Evolutionary conservation across 2,329 filamentous ascomycete species (phyloP).

Genomic region (Fusarium agapanthi): DNA sequence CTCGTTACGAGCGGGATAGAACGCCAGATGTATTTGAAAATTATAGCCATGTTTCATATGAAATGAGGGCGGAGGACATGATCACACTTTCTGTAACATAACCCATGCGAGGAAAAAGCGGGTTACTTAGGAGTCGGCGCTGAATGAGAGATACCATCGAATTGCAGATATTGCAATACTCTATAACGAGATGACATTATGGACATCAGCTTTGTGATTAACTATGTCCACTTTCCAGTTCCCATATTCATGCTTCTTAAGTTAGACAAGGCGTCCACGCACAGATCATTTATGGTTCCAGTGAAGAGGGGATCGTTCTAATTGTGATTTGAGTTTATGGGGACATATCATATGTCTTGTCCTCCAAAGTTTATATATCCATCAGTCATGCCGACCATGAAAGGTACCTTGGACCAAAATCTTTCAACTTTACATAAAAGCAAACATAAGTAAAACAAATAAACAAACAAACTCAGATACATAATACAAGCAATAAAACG

Average conservation of each 20-base stretch:
- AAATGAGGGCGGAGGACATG: slow-evolving; percentile 20
- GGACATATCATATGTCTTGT: background rate
- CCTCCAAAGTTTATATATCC: background rate
- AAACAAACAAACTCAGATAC: background rate
- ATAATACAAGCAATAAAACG: background rate
- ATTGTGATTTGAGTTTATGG: background rate
- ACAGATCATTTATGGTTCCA: background rate
- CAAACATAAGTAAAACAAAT: background rate
- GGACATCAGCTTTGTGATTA: background rate
- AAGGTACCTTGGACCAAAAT: background rate
- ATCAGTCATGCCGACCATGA: background rate
- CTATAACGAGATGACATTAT: background rate
- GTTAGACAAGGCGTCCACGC: background rate
- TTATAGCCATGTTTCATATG: slow-evolving; percentile 15
- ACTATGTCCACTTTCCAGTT: background rate
- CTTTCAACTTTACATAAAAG: background rate
- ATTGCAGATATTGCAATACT: slow-evolving; percentile 39
- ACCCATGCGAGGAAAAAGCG: slow-evolving; percentile 39
- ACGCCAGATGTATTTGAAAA: slow-evolving; percentile 26
- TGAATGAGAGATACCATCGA: slow-evolving; percentile 43
- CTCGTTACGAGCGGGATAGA: slow-evolving; percentile 10
- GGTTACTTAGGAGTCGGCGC: slow-evolving; percentile 42
- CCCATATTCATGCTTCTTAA: background rate
- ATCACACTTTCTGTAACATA: slow-evolving; percentile 37
- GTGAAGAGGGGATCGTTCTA: background rate